A percentile compares a stretch with the other conserved stretches of the same genome.
These are phyloP conservation scores for Sporothrix dimorphospora DNA, from an alignment of 2,329 filamentous ascomycete species.

Conservation along the genomic window DNA sequence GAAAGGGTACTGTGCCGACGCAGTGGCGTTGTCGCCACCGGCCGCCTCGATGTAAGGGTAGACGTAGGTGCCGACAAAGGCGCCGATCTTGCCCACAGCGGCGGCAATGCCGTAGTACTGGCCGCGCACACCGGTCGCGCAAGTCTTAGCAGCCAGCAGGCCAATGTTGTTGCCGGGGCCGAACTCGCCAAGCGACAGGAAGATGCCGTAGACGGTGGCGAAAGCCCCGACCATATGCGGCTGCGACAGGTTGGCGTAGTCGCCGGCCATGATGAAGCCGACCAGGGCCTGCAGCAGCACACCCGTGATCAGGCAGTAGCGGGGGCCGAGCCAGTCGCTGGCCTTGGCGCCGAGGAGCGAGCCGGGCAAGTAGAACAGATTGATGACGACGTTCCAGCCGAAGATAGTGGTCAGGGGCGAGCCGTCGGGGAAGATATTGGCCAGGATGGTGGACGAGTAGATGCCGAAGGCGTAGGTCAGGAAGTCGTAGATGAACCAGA, in stretches of 20 bases:
- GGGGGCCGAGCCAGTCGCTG: constrained; percentile 78
- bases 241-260: constrained; percentile 70
- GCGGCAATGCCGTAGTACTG: constrained; percentile 74
- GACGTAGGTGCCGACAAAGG: constrained; percentile 83
- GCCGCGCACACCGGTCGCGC: constrained; percentile 83
- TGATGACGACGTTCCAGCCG: constrained; percentile 87
- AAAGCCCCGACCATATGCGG: constrained; percentile 72
- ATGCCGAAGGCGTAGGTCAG: constrained; percentile 83
- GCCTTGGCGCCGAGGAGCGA: constrained; percentile 76
- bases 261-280: constrained; percentile 86
- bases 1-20: constrained; percentile 82
- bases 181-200: constrained; percentile 76
- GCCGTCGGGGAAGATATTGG: constrained; percentile 61
- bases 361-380: constrained; percentile 86
- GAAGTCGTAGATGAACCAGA: constrained; percentile 91
- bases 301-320: constrained; percentile 71
- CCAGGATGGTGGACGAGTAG: constrained; percentile 76
- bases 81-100: constrained; percentile 74
- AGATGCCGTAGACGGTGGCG: constrained; percentile 78
- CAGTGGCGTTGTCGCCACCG: constrained; percentile 55
- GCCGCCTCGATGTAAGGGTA: constrained; percentile 73
- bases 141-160: constrained; percentile 82
- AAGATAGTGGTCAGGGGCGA: constrained; percentile 75
- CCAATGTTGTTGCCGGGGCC: constrained; percentile 93
- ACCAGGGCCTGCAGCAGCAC: constrained; percentile 74